Percentiles rank a stretch among this genome's conserved stretches.
phyloP scores from a whole-genome alignment of 2,329 filamentous ascomycete genomes.

The Ceratocystis alfenasii region DNA sequence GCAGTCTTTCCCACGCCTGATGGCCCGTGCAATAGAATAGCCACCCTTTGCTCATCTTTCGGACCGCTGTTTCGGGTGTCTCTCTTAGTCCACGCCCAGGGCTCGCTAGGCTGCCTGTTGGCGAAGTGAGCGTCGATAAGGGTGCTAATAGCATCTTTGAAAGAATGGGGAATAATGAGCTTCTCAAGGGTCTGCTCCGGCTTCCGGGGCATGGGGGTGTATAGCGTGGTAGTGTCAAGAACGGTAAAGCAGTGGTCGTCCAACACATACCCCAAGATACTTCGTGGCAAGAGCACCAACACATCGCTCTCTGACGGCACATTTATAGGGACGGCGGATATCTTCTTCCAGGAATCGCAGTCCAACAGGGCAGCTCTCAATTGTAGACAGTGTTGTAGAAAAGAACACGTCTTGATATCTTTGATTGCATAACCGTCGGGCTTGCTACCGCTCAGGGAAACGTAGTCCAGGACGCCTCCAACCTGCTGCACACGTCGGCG shows the following conservation, averaged over 20 bases:
- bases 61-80: conserved; percentile 34
- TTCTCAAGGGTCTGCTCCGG: too few relatives aligned
- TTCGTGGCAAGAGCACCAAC: neutral
- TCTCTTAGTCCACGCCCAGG: neutral
- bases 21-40: conserved; percentile 37
- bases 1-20: conserved; percentile 41
- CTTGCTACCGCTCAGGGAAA: neutral
- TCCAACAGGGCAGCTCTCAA: neutral
- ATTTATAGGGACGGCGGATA: neutral
- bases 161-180: too few relatives aligned
- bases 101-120: too few relatives aligned
- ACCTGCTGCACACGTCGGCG: neutral
- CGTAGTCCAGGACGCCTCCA: neutral
- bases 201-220: too few relatives aligned
- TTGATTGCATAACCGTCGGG: neutral
- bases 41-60: conserved; percentile 29
- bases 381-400: neutral
- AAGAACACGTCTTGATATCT: neutral
- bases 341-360: neutral
- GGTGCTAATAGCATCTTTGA: too few relatives aligned
- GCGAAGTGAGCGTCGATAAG: too few relatives aligned
- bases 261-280: neutral
- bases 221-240: neutral
- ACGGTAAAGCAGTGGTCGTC: neutral
- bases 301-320: neutral